Base-by-base conservation (phyloP, 192 early-diverging fungal species). In the Backusella australiensis region DNA sequence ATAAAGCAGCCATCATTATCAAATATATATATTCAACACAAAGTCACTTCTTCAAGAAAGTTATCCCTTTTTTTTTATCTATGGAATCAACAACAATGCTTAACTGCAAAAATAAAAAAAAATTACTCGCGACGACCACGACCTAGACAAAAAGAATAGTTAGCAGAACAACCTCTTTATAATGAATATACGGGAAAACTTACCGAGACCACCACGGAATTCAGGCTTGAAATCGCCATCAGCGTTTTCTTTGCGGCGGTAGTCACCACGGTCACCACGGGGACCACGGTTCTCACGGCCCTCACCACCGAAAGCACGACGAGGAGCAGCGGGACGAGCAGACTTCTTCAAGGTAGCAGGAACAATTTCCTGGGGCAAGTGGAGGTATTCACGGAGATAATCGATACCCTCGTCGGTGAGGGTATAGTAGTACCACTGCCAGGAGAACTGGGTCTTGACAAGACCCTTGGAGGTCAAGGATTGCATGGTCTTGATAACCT, bases 401-500 rank as follows among this genome's bases (percentile, higher is more conserved):
- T 94, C 95, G 78, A 98, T 97, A 86, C 98, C 98, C 87, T 95
- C 94, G 81, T 96, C 91, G 83, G 97, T 99, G 84, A 99, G 90
- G 87, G 92, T 96, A 89, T 99, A 99, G 95, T 99, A 99, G 92
- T 97, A 99, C 90, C 96, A 96, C 83, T 98, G 97, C 98, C 98
- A 99, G 84, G 96, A 98, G 94, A 99, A 99, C 82, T 93, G 93
- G 78, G 93, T 94, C 88, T 94, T 95, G 83, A 99, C 97, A 75
- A 84, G 94, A 78, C 94, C 95, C 83, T 91, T 92, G 74, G 98
- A 99, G 83, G 90, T 88, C 85, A 99, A 91, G 75, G 94, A 96
- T 91, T 99, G 97, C 81, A 98, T 93, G 74, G 96, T 92, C 94
- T 98, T 99, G 91, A 99, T 97, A 83, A 99, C 98, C 83, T 99